Base-by-base conservation (phyloP, 2,329 filamentous ascomycete species). In the Ophiostoma piceae region DNA sequence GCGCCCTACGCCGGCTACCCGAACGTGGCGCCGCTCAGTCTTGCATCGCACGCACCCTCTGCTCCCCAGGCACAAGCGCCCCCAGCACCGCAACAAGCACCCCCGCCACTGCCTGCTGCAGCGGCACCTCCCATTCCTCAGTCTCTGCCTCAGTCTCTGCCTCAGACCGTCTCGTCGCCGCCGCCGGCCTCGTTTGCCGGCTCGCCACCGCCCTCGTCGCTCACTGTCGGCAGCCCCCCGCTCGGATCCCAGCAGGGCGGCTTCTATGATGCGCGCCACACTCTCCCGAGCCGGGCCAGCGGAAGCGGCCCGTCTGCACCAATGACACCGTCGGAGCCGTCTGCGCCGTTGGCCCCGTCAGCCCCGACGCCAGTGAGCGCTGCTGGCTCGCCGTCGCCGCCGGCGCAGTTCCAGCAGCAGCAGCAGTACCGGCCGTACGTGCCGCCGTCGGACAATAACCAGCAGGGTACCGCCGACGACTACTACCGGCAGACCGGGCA, bases 401-500 rank as follows among this genome's bases (percentile, higher is more conserved):
- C 67, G 74, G 32, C 80, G 22, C 80, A 81, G 74, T 80, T 80
- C 51, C 85, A 87, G 75, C 69, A 66, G 19, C 69, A 66, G 32
- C 80, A 80, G 54, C 85, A 87, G 76, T 89, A 88, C 74, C 88
- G 85, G 76, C 83, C 87, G 0, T 90, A 90, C 71, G 82, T 84
- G 2, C 85, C 85, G 3, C 83, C 71, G 54, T 75, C 39, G 78
- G 72, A 68, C 76, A 22, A 43, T 82, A 84, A 32, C 62, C 62
- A 65, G 67, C 64, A 22, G n/a, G 66, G 29, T 60, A 1, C 26
- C 6, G 26, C 35, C 8, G 81, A 80, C 67, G 86, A 87, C 75
- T 88, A 85, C 74, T 88, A 88, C 75, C 79, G 85, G 67, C 82
- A 84, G 73, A 32, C 73, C 1, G 72, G 85, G 67, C 82, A 84